Percentiles rank a stretch among this genome's conserved stretches.
Conservation (phyloP, 495 filamentous ascomycete genomes). For the Penicillium chermesinum region DNA sequence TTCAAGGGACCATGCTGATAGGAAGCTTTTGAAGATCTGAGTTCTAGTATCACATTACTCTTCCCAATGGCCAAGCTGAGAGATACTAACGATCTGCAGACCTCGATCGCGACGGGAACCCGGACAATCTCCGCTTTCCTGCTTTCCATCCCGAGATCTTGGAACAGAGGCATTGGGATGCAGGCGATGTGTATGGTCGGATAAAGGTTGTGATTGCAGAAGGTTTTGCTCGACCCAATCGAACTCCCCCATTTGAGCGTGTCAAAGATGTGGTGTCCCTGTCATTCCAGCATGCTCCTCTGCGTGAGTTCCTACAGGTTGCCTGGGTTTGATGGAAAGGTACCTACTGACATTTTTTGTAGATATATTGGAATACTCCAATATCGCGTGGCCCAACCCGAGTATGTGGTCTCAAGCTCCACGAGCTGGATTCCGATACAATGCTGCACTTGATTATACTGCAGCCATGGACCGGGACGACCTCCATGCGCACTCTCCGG, state of each 20-base stretch:
- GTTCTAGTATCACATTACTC: conserved; percentile 18
- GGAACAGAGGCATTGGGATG: conserved; percentile 65
- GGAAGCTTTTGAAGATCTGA: conserved; percentile 15
- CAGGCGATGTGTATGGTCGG: conserved; percentile 63
- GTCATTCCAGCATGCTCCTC: conserved; percentile 81
- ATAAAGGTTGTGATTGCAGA: conserved; percentile 78
- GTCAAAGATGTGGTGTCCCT: conserved; percentile 72
- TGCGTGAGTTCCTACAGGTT: conserved; percentile 54
- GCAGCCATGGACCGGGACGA: conserved; percentile 33
- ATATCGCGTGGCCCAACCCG: conserved; percentile 80
- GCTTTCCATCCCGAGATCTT: conserved; percentile 67
- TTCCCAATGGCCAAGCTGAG: not conserved
- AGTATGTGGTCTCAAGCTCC: conserved; percentile 59
- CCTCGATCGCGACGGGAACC: conserved; percentile 55
- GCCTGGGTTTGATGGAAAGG: not conserved
- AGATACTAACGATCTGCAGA: conserved; percentile 36
- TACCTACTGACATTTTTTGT: conserved; percentile 11
- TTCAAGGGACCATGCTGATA: conserved; percentile 15
- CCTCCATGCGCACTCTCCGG: conserved; percentile 49
- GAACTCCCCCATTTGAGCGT: conserved; percentile 56
- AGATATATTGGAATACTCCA: conserved; percentile 70
- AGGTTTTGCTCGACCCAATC: conserved; percentile 51
- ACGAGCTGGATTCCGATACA: conserved; percentile 34
- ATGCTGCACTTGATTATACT: conserved; percentile 18
- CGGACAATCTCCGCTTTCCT: conserved; percentile 65